These are phyloP conservation scores for Pseudoscleropodium purum DNA, from an alignment of 225 moss, liverwort and hornwort species.

Conservation along the genomic window DNA sequence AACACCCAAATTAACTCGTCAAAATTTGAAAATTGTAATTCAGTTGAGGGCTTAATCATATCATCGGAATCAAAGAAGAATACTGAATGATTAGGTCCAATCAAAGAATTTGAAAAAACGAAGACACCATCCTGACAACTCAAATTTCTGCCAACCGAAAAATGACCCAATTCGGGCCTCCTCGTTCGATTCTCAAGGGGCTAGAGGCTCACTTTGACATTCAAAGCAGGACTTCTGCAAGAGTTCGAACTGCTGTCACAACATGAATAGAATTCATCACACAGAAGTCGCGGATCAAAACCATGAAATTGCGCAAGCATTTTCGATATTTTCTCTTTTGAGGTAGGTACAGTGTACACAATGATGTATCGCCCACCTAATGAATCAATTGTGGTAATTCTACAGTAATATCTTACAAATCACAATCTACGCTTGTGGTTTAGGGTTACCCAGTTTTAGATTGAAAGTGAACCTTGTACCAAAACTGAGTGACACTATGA, in stretches of 20 bases:
- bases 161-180: too few species aligned
- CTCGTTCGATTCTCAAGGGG: background rate
- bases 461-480: background rate
- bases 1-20: too few species aligned
- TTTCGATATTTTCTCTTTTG: background rate
- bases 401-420: slow-evolving; percentile 49
- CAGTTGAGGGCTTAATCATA: too few species aligned
- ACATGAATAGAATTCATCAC: background rate
- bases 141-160: background rate
- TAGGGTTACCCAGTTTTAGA: background rate
- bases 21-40: background rate
- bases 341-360: slow-evolving; percentile 35
- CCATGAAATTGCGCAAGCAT: background rate
- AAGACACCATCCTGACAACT: background rate
- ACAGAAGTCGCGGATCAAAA: background rate
- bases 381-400: slow-evolving; percentile 27
- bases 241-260: background rate
- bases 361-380: slow-evolving; percentile 26
- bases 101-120: too few species aligned
- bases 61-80: background rate
- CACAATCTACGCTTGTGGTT: slow-evolving; percentile 1
- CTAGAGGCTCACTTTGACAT: background rate
- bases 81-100: too few species aligned
- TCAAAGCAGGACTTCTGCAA: background rate
- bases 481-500: background rate